Conservation (phyloP, 106 monocot species). For the Allium fistulosum region DNA sequence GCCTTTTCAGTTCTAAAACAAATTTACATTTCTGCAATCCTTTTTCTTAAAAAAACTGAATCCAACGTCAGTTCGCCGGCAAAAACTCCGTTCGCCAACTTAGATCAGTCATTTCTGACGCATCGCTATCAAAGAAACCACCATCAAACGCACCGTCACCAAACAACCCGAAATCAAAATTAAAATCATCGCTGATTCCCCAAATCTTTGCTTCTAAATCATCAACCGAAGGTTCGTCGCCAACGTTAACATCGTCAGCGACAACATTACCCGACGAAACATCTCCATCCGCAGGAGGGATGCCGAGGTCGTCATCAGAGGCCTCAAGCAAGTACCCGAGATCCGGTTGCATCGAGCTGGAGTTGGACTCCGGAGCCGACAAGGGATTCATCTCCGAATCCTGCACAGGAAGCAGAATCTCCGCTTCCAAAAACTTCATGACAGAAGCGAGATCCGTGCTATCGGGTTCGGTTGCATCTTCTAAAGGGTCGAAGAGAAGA, state of each 20-base stretch:
- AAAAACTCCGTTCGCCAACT: constrained; percentile 35
- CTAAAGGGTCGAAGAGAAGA: constrained; percentile 8
- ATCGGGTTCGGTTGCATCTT: constrained; percentile 16
- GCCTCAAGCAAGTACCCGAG: constrained; percentile 74
- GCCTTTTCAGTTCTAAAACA: no score
- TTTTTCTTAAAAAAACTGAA: no score
- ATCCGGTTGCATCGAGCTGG: constrained; percentile 17
- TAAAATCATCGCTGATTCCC: constrained; percentile 47
- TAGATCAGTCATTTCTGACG: constrained; percentile 28
- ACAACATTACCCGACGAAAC: constrained; percentile 1
- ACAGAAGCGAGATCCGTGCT: constrained; percentile 23
- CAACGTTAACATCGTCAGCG: not conserved
- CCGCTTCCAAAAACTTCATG: constrained; percentile 43
- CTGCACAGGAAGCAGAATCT: constrained; percentile 5
- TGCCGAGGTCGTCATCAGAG: constrained; percentile 86
- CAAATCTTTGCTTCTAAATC: constrained; percentile 34
- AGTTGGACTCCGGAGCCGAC: not conserved
- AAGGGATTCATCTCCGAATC: constrained; percentile 1
- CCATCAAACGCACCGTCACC: constrained; percentile 19
- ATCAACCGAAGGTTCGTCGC: not conserved
- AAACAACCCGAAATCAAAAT: constrained; percentile 7
- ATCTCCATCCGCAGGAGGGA: constrained; percentile 51
- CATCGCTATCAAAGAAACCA: constrained; percentile 34
- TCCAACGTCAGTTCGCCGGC: constrained; percentile 53
- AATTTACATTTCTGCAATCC: no score